Base-by-base conservation (phyloP, 2,329 filamentous ascomycete genomes). In the Colletotrichum lentis region DNA sequence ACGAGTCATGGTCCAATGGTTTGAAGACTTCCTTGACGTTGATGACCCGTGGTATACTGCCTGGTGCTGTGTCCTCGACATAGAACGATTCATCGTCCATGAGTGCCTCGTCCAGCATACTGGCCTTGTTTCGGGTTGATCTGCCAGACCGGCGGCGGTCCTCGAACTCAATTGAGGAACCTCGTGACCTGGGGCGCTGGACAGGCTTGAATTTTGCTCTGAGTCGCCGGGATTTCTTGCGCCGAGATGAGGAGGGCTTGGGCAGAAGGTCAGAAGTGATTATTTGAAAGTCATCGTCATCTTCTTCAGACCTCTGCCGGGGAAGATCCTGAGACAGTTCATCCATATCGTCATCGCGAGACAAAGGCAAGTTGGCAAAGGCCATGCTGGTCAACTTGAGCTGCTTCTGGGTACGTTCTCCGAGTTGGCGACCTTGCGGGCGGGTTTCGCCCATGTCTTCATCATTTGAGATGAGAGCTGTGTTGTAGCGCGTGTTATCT, bases 1-100 rank as follows among this genome's bases (percentile, higher is more conserved):
- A 80, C 46, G 90, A 86, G 16, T 88, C 84, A 4, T 82, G 78
- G 1, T 88, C 79, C 1, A 93, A 74, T 0, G 83, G 82, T 64
- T 88, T 83, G 75, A 97, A 98, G 6, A 86, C 77, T 76, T 98
- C 96, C 71, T 88, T 90, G 27, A 94, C 86, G 16, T 89, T 88
- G 14, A 86, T 80, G 49, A 87, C 80, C 77, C 89, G 88, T 1
- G 86, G 82, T 12, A 81, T 80, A 18, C 74, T 78, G 0, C 77
- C 73, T 0, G 79, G 72, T 60, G 78, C 83, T 31, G 84, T 81
- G 1, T 86, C 85, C 0, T 83, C 79, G 2, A 80, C 73, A 70
- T 84, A 86, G 60, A 85, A 81, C 1, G 79, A 80, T 18, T 91
- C 87, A 11, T 91, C 87, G 47, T 91, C 86, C 65, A 88, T 79